Percentiles rank a stretch among this genome's conserved stretches.
Conservation (phyloP, 176 grass and related monocot species). For the Lolium rigidum region DNA sequence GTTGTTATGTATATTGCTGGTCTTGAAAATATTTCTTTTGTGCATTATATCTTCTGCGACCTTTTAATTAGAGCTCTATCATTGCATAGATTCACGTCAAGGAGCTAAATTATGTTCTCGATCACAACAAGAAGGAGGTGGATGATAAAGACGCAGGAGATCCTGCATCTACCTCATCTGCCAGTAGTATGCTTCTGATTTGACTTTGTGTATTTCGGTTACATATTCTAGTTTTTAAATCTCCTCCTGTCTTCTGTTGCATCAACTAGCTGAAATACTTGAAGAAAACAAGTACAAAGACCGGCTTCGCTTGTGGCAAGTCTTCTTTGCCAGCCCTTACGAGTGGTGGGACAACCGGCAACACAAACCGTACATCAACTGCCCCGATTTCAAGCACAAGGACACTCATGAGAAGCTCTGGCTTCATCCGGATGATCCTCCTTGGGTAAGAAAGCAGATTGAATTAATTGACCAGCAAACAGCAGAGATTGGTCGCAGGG, state of each 20-base stretch:
- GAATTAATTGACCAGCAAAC: constrained; percentile 47
- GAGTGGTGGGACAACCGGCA: constrained; percentile 78
- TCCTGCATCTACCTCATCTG: constrained; percentile 6
- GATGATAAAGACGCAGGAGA: background rate
- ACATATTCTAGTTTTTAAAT: background rate
- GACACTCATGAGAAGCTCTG: constrained; percentile 56
- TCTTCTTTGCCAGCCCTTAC: constrained; percentile 79
- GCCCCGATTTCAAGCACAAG: constrained; percentile 64
- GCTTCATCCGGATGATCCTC: constrained; percentile 62
- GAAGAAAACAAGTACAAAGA: constrained; percentile 23
- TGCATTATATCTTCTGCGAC: background rate
- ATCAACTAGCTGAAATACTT: constrained; percentile 35
- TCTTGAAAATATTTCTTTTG: background rate
- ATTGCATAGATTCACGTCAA: constrained; percentile 47
- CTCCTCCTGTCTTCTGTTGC: background rate
- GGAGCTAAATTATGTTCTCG: constrained; percentile 62
- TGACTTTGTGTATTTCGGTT: constrained; percentile 18
- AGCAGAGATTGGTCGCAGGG: constrained; percentile 20
- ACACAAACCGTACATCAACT: background rate
- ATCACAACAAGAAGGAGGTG: constrained; percentile 30
- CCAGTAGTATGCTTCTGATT: constrained; percentile 40
- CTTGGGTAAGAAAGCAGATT: constrained; percentile 68
- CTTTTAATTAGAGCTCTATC: background rate
- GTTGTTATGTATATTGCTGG: constrained; percentile 2
- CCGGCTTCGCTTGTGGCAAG: constrained; percentile 61